Evolutionary conservation across 305 asterid genomes (phyloP).

Genomic region (Plantago rigida): DNA sequence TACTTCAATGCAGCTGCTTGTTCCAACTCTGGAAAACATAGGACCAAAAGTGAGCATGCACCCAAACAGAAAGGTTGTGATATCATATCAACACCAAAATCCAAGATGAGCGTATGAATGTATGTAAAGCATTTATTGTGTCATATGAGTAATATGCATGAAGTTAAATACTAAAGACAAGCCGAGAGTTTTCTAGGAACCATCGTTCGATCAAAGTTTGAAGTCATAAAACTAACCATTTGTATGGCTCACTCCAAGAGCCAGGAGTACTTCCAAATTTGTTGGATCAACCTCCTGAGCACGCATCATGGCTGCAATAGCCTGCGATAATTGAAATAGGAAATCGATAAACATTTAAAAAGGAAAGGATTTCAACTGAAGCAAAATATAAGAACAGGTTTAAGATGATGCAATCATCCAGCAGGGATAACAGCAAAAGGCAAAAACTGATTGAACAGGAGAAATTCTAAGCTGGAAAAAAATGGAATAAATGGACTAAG

Average conservation of each 20-base stretch:
- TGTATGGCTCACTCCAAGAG: constrained; percentile 99
- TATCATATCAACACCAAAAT: not conserved
- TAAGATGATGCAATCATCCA: too few relatives aligned
- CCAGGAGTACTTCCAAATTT: constrained; percentile 93
- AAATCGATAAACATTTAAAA: not conserved
- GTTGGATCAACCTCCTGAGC: constrained; percentile 94
- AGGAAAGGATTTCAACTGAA: too few relatives aligned
- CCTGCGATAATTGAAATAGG: constrained; percentile 44
- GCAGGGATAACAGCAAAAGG: too few relatives aligned
- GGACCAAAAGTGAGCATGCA: constrained; percentile 14
- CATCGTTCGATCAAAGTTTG: constrained; percentile 9
- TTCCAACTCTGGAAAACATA: constrained; percentile 68
- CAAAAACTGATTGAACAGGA: too few relatives aligned
- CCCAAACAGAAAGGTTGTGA: too few relatives aligned
- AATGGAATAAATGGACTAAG: too few relatives aligned
- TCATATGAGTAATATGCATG: not conserved
- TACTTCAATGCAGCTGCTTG: constrained; percentile 90
- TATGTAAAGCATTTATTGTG: not conserved
- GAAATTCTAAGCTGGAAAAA: too few relatives aligned
- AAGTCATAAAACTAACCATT: constrained; percentile 62
- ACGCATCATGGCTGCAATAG: constrained; percentile 99
- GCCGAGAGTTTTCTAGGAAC: not conserved
- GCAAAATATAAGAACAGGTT: too few relatives aligned
- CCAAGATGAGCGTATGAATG: not conserved
- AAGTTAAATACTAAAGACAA: not conserved